Percentiles rank a stretch among this genome's conserved stretches.
These are phyloP conservation scores for Auxenochlorella pyrenoidosa DNA, from an alignment of 139 green algal species.

Conservation along the genomic window DNA sequence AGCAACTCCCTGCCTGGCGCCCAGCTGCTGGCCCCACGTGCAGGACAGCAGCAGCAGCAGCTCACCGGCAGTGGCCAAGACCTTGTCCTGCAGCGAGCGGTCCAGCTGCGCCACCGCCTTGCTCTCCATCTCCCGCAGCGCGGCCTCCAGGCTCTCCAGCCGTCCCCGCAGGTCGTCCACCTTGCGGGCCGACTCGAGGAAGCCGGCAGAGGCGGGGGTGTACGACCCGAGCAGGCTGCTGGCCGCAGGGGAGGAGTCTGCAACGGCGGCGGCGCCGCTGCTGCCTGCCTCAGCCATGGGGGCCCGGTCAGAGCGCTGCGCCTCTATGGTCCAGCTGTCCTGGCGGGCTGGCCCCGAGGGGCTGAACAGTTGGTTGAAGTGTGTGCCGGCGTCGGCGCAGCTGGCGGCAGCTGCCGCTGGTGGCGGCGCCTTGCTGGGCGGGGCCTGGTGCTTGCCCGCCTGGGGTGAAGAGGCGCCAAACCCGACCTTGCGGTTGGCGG, in stretches of 20 bases:
- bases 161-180: conserved; percentile 21
- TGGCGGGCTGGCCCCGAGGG: neutral
- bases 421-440: neutral
- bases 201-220: conserved; percentile 18
- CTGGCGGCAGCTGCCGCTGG: neutral
- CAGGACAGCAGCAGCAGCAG: neutral
- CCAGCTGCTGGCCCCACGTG: neutral
- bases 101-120: conserved; percentile 33
- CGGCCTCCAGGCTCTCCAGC: conserved; percentile 29
- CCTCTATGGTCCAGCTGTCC: conserved; percentile 25
- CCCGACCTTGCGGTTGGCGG: too few relatives aligned
- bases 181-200: conserved; percentile 24
- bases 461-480: too few relatives aligned
- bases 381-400: neutral
- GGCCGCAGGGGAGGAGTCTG: neutral
- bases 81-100: conserved; percentile 35
- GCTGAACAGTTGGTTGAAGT: conserved; percentile 8
- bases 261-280: neutral
- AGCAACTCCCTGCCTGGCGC: neutral
- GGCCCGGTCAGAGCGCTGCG: neutral
- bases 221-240: conserved; percentile 5
- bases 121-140: conserved; percentile 24
- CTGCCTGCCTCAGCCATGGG: neutral
- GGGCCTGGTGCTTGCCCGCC: neutral
- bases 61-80: conserved; percentile 20